Conservation (phyloP, 2,329 filamentous ascomycete species). For the Leptoxyphium fumago region DNA sequence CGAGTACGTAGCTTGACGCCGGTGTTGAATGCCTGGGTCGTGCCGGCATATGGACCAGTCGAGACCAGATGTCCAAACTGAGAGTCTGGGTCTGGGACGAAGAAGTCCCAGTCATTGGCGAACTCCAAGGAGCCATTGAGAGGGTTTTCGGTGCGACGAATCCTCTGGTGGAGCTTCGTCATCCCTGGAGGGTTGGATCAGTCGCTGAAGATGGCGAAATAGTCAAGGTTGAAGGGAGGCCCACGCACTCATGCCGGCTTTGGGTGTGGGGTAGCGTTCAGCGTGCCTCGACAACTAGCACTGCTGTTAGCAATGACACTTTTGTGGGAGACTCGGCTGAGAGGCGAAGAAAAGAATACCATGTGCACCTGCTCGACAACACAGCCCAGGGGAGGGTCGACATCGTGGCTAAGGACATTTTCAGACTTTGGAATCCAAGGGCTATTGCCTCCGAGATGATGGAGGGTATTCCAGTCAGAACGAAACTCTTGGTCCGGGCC, state of each 20-base stretch:
- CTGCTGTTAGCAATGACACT: too few relatives aligned
- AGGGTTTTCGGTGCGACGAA: slow-evolving; percentile 26
- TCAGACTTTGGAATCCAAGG: slow-evolving; percentile 39
- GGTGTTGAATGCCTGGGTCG: slow-evolving; percentile 37
- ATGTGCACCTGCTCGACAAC: slow-evolving; percentile 43
- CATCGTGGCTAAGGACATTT: slow-evolving; percentile 25
- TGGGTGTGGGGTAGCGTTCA: slow-evolving; percentile 41
- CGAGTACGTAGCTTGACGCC: slow-evolving; percentile 39
- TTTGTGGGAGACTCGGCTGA: too few relatives aligned
- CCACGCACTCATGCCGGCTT: slow-evolving; percentile 34
- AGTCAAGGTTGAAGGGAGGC: background rate
- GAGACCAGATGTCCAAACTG: slow-evolving; percentile 40
- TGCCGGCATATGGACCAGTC: slow-evolving; percentile 42
- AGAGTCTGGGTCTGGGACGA: slow-evolving; percentile 28
- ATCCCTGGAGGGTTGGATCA: slow-evolving; percentile 22
- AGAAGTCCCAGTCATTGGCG: slow-evolving; percentile 40
- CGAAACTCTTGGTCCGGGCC: slow-evolving; percentile 5
- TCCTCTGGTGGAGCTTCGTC: slow-evolving; percentile 32
- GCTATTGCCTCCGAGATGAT: slow-evolving; percentile 40
- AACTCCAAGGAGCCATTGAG: slow-evolving; percentile 40
- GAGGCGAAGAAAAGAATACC: slow-evolving; percentile 20
- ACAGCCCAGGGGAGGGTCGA: slow-evolving; percentile 34
- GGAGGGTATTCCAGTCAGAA: slow-evolving; percentile 33
- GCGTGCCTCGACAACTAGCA: slow-evolving; percentile 41
- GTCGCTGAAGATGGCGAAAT: background rate